Base-by-base conservation (phyloP, 352 stramenopile species). In the Pythium aquatile region DNA sequence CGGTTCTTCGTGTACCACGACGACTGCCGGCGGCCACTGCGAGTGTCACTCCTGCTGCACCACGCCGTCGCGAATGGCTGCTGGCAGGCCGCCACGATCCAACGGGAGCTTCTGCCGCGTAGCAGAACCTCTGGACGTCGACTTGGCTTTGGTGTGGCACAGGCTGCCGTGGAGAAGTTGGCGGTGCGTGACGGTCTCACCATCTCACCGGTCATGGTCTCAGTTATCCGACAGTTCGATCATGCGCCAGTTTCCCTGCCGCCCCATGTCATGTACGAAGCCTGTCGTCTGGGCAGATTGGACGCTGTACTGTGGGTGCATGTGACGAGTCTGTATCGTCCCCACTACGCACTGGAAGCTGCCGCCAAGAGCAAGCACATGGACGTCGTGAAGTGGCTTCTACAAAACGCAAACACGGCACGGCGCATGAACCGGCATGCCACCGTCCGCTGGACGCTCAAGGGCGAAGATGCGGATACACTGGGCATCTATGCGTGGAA, bases 291-390 rank as follows among this genome's bases (percentile, higher is more conserved):
- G 2, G 61, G 61, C 14, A 54, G 53, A 13, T 24, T 67, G 3
- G 52, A 67, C 30, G 61, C 53, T 5, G 61, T 67, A 9, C 5
- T 40, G 11, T 67, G 61, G 53, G 24, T 67, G n/a, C 61, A 67
- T 33, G 7, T 51, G 8, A 44, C 47, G 11, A 61, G 20, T 39
- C 13, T 16, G 32, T 67, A 67, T 44, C 40, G 57, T n/a, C 61
- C 61, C 7, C 52, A 67, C 26, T 3, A 40, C 5, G 61, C 61
- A 11, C 13, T 67, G 14, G 61, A 67, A 16, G 48, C 32, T 29
- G 61, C 61, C 2, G 61, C 52, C 29, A 55, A 57, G 42, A 28
- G 35, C 6, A 16, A 24, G 9, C 52, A 67, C 24, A 13, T 55
- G n/a, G 30, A 57, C 0, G 24, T 57, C 9, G 52, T 67, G 6